Evolutionary conservation across 148 eudicot species (phyloP).

Genomic region (Rhododendron henanense): DNA sequence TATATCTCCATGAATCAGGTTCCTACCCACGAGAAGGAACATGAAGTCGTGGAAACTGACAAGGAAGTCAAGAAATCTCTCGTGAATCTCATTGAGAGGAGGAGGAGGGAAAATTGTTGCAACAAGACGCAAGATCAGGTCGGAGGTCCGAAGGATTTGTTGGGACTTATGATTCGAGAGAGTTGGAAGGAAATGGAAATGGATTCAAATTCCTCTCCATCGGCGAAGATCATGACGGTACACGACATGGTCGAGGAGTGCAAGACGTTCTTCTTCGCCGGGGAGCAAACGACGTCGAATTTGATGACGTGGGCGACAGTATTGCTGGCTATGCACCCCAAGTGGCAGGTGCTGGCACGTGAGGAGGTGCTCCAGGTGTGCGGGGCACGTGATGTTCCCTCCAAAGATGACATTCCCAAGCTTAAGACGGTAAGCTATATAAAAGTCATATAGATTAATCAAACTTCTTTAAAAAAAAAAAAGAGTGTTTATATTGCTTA

Average conservation of each 20-base stretch:
- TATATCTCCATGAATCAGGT: slow-evolving; percentile 28
- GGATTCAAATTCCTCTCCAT: slow-evolving; percentile 10
- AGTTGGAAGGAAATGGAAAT: slow-evolving; percentile 28
- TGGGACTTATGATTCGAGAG: slow-evolving; percentile 86
- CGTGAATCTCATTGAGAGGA: slow-evolving; percentile 48
- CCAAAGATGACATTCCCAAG: slow-evolving; percentile 79
- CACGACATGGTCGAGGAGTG: slow-evolving; percentile 91
- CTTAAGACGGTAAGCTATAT: slow-evolving; percentile 62
- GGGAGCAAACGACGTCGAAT: slow-evolving; percentile 87
- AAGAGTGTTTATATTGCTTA: too few species aligned
- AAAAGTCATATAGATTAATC: too few species aligned
- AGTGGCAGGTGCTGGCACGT: slow-evolving; percentile 92
- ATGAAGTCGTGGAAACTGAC: slow-evolving; percentile 67
- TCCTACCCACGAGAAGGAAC: slow-evolving; percentile 72
- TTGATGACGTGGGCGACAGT: slow-evolving; percentile 96
- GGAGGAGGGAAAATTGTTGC: slow-evolving; percentile 33
- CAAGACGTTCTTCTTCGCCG: slow-evolving; percentile 94
- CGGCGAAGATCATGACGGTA: slow-evolving; percentile 49
- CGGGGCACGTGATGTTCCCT: slow-evolving; percentile 82
- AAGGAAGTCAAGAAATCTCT: slow-evolving; percentile 67
- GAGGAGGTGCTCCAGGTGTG: slow-evolving; percentile 81
- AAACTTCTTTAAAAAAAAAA: too few species aligned
- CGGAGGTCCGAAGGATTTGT: slow-evolving; percentile 57
- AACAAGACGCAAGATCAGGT: slow-evolving; percentile 11
- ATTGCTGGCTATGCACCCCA: slow-evolving; percentile 84